A percentile compares a stretch with the other conserved stretches of the same genome.
phyloP scores from a whole-genome alignment of 108 stramenopile species.

The Cyclotella atomus region DNA sequence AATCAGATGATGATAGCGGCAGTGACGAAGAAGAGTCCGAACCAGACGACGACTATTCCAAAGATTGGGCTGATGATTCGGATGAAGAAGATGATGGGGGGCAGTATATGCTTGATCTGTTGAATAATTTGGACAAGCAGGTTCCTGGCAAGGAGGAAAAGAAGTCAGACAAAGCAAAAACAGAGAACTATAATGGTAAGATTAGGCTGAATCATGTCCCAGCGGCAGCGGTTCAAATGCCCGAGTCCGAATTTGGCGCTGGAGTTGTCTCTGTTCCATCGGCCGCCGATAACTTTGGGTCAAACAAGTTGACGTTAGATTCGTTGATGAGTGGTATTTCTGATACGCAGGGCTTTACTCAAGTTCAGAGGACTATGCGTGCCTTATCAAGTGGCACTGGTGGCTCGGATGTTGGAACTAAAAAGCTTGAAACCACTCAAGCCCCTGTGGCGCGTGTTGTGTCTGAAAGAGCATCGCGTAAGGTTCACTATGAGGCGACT shows the following conservation, averaged over 20 bases:
- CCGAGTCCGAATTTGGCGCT: slow-evolving; percentile 53
- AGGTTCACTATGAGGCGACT: slow-evolving; percentile 82
- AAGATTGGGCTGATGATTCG: slow-evolving; percentile 62
- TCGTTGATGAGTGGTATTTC: slow-evolving; percentile 83
- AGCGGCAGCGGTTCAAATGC: slow-evolving; percentile 41
- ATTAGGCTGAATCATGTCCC: slow-evolving; percentile 45
- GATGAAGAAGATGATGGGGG: slow-evolving; percentile 85
- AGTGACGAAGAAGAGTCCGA: slow-evolving; percentile 49
- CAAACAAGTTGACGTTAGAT: slow-evolving; percentile 71
- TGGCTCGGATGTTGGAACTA: slow-evolving; percentile 3
- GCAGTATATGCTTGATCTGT: slow-evolving; percentile 82
- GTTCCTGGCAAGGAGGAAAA: slow-evolving; percentile 1
- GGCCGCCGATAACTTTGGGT: slow-evolving; percentile 12
- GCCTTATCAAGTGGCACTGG: slow-evolving; percentile 41
- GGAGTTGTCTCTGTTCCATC: slow-evolving; percentile 37
- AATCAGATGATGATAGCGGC: slow-evolving; percentile 10
- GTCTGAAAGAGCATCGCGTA: slow-evolving; percentile 84
- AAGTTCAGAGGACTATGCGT: slow-evolving; percentile 77
- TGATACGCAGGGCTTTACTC: slow-evolving; percentile 83
- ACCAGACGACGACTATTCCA: slow-evolving; percentile 48
- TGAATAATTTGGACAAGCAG: slow-evolving; percentile 71
- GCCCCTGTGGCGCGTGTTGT: slow-evolving; percentile 79
- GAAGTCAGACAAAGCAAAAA: neutral
- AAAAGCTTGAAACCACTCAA: slow-evolving; percentile 57
- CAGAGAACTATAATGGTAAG: slow-evolving; percentile 33